Evolutionary conservation across 176 grass and related monocot species (phyloP), one percentile per base, ranked within the genome.

Genomic region (Ananas comosus): DNA sequence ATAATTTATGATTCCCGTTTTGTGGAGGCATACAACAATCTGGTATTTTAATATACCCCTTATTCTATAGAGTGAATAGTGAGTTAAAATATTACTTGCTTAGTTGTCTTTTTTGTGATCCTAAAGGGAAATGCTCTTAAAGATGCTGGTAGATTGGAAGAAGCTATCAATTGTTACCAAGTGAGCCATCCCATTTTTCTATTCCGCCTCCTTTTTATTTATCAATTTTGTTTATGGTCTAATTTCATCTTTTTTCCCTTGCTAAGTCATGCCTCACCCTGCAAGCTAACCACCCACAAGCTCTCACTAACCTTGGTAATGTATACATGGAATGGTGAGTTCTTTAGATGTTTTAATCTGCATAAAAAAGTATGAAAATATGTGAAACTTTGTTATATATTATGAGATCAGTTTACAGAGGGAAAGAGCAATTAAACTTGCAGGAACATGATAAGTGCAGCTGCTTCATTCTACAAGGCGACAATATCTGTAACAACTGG

Each of bases 281-380:
- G 47, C 91, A 96, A 85, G 83, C 83, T 68, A 96, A 96, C 73
- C 91, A 96, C 65, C 91, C 91, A 50, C 91, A 91, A 79, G 91
- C 91, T 72, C 82, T 96, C 56, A 91, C 91, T 48, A 96, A 90
- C 64, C 72, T 96, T 68, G 91, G 91, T 51, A 96, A 96, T 51
- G 88, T 96, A 76, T 88, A 96, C 67, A 96, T 96, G 91, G 91
- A 96, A 65, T 91, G 91, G 91, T 96, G 66, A 88, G 68, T 58
- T 28, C 80, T 51, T 77, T 63, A 51, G 57, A 74, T 77, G 10
- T 83, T 51, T 70, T 50, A 65, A 59, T 12, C 9, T 65, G 13
- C 22, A 19, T 57, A 22, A 1, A 19, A 75, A 23, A 70, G 33
- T 50, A 48, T 70, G 16, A 27, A 21, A 29, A 28, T 51, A 14